These are phyloP conservation scores for Pleurotus tuoliensis DNA, from an alignment of 768 basidiomycete genomes.

Conservation along the genomic window DNA sequence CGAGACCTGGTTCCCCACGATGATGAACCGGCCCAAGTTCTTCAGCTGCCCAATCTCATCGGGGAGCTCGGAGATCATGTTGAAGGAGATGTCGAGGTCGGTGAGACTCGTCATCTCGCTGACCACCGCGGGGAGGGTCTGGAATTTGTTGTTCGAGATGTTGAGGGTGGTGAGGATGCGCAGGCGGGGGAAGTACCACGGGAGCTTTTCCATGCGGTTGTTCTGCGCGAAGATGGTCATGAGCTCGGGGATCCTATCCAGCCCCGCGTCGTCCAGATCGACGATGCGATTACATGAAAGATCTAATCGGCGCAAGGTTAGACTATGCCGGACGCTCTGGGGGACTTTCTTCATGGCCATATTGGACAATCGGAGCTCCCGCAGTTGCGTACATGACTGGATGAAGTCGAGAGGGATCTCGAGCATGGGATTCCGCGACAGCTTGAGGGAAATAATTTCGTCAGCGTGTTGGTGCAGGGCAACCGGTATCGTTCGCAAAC, in stretches of 20 bases:
- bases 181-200: conserved; percentile 79
- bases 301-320: conserved; percentile 75
- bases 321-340: conserved; percentile 70
- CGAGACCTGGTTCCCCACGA: conserved; percentile 83
- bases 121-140: conserved; percentile 67
- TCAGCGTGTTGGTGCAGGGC: conserved; percentile 81
- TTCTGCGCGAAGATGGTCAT: conserved; percentile 76
- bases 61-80: conserved; percentile 78
- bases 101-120: conserved; percentile 67
- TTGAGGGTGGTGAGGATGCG: conserved; percentile 73
- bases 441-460: conserved; percentile 77
- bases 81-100: conserved; percentile 94
- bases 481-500: conserved; percentile 86
- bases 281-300: conserved; percentile 88
- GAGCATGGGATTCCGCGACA: conserved; percentile 93
- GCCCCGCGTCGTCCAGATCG: conserved; percentile 81
- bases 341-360: conserved; percentile 97
- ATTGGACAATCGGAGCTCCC: conserved; percentile 81
- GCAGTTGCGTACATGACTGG: conserved; percentile 77
- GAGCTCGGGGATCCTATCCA: conserved; percentile 74
- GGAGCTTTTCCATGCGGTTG: conserved; percentile 85
- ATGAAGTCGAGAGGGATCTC: conserved; percentile 97
- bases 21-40: conserved; percentile 65
- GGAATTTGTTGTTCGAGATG: conserved; percentile 95
- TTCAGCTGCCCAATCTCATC: conserved; percentile 70